These are phyloP conservation scores for Otatea glauca DNA, from an alignment of 176 grass and related monocot genomes.

Conservation along the genomic window DNA sequence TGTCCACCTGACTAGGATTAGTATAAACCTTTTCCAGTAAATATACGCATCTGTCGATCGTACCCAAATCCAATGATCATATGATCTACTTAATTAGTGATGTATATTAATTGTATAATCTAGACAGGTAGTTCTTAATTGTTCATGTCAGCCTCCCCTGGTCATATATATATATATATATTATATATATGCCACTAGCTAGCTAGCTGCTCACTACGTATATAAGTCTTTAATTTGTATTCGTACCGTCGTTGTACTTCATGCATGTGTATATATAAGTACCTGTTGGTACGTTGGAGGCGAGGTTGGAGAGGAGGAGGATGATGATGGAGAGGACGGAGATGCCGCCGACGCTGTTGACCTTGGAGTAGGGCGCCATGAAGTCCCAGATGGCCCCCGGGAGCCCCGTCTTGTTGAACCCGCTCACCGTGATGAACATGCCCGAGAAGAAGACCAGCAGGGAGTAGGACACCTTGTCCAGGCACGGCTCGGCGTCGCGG, in stretches of 20 bases:
- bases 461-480: conserved; percentile 71
- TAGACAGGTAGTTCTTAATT: no score
- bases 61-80: no score
- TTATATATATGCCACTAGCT: background rate
- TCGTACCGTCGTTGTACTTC: background rate
- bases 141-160: background rate
- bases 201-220: background rate
- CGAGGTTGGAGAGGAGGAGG: conserved; percentile 73
- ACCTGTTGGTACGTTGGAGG: conserved; percentile 78
- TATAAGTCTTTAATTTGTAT: background rate
- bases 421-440: conserved; percentile 82
- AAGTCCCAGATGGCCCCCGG: conserved; percentile 68
- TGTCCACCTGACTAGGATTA: no score
- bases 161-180: no score
- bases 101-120: no score
- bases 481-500: conserved; percentile 67
- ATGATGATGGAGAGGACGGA: conserved; percentile 69
- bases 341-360: conserved; percentile 59
- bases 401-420: conserved; percentile 71
- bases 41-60: no score
- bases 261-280: background rate
- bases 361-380: conserved; percentile 73
- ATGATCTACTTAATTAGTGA: no score
- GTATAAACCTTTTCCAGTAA: no score
- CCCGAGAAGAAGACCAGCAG: conserved; percentile 78